Base-by-base conservation (phyloP, 2,329 filamentous ascomycete genomes). In the Fusarium dimerum region DNA sequence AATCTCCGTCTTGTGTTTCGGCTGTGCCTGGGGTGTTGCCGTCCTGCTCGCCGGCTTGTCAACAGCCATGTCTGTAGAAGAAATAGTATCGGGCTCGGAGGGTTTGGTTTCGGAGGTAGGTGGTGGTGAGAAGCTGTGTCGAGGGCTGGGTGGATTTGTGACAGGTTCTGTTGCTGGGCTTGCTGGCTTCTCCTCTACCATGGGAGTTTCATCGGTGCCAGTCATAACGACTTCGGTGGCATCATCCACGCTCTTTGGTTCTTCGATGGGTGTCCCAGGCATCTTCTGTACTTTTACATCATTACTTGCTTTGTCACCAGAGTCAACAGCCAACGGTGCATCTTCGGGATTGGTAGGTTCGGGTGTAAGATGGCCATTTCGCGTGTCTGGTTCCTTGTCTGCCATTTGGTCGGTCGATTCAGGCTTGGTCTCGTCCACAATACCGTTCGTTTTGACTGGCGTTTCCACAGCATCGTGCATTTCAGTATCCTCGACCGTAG, bases 1-100 rank as follows among this genome's bases (percentile, higher is more conserved):
- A 11, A 94, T 82, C 8, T 89, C 85, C 0, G 86, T 92, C 61
- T 87, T 89, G 52, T 79, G 77, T 1, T 65, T 66, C 2, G 69
- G 66, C n/a, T 59, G 43, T 5, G 57, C 49, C 11, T 54, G 62
- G 2, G 71, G 70, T 3, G 73, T 71, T 2, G 56, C 60, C n/a
- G 72, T 74, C 54, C 68, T 65, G 43, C 69, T 73, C 2, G 47
- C 54, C 5, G 56, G 66, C 11, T 68, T 67, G 6, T 59, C 64
- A 12, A 68, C 66, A 3, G 67, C 66, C 30, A 72, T 68, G n/a
- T 74, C 70, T 2, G 66, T 61, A 5, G 73, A 73, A 6, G 71
- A 72, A 4, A 70, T 66, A 2, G 73, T 76, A 43, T 80, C 79
- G 1, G 73, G 63, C 11, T 82, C 80, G 0, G 78, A 79, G 1